Evolutionary conservation across 129 eudicot species (phyloP).

Genomic region (Cynara cardunculus): DNA sequence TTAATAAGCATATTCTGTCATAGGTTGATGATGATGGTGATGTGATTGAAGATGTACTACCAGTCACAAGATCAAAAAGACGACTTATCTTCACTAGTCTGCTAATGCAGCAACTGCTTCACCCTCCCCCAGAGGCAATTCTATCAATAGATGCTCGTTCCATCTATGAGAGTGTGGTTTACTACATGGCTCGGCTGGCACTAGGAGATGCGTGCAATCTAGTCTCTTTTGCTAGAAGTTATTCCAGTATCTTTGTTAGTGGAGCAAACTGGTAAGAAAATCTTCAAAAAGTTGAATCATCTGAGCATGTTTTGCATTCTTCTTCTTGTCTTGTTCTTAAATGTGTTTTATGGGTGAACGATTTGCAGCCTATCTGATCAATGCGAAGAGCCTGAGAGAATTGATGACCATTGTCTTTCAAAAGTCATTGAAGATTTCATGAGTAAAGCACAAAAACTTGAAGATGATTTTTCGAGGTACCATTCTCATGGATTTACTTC

Average conservation of each 20-base stretch:
- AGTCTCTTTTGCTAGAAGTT: slow-evolving; percentile 28
- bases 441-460: slow-evolving; percentile 55
- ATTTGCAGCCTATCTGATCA: slow-evolving; percentile 30
- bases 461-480: slow-evolving; percentile 63
- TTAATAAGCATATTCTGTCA: slow-evolving; percentile 13
- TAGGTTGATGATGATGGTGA: slow-evolving; percentile 67
- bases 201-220: slow-evolving; percentile 72
- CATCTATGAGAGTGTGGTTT: slow-evolving; percentile 41
- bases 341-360: background rate
- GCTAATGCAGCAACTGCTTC: slow-evolving; percentile 76
- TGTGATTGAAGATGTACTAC: slow-evolving; percentile 42
- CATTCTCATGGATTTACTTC: background rate
- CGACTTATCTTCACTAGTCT: slow-evolving; percentile 65
- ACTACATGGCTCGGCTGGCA: slow-evolving; percentile 53
- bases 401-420: slow-evolving; percentile 30
- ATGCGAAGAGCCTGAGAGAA: slow-evolving; percentile 39
- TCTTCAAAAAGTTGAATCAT: background rate
- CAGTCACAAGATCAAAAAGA: slow-evolving; percentile 49
- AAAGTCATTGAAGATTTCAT: slow-evolving; percentile 42
- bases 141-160: slow-evolving; percentile 50
- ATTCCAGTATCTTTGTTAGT: slow-evolving; percentile 20
- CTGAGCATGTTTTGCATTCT: background rate
- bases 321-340: background rate
- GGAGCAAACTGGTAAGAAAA: slow-evolving; percentile 45
- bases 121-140: slow-evolving; percentile 55